These are phyloP conservation scores for Fermentozyma sake DNA, from an alignment of 1,139 yeast genomes.

Conservation along the genomic window DNA sequence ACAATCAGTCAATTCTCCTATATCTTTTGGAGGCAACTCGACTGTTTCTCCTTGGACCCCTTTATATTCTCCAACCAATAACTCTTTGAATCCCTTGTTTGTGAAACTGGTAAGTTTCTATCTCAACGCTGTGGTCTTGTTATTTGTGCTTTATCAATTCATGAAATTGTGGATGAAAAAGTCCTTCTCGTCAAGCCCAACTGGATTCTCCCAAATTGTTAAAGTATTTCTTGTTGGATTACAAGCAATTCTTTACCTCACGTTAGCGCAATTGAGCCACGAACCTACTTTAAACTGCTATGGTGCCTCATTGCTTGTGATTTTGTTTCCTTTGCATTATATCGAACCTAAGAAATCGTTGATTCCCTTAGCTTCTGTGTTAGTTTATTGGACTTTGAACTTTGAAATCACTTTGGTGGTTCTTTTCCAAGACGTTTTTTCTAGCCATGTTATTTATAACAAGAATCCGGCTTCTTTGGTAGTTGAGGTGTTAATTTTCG, in stretches of 20 bases:
- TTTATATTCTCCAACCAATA: slow-evolving; percentile 11
- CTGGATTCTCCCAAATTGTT: slow-evolving; percentile 10
- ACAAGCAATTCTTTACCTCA: slow-evolving; percentile 4
- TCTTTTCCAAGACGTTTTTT: slow-evolving; percentile 13
- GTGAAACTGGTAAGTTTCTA: slow-evolving; percentile 5
- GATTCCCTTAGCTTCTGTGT: slow-evolving; percentile 9
- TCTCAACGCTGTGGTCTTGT: slow-evolving; percentile 7
- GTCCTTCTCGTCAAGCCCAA: slow-evolving; percentile 6
- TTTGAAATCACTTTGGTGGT: slow-evolving; percentile 7
- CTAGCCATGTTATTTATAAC: slow-evolving; percentile 13
- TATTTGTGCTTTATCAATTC: slow-evolving; percentile 11
- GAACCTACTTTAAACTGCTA: slow-evolving; percentile 1
- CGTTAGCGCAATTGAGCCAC: slow-evolving; percentile 1
- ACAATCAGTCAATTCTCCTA: too few species aligned
- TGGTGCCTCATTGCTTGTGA: slow-evolving; percentile 1
- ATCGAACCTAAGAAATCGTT: slow-evolving; percentile 7
- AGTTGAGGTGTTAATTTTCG: slow-evolving; percentile 8
- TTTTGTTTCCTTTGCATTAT: slow-evolving; percentile 7
- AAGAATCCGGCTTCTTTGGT: slow-evolving; percentile 4
- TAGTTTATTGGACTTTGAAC: slow-evolving; percentile 8
- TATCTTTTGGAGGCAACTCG: too few species aligned
- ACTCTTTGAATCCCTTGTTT: slow-evolving; percentile 14
- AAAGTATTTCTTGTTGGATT: slow-evolving; percentile 5
- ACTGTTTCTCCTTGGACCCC: slow-evolving; percentile 9
- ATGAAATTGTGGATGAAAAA: too few species aligned